Conservation (phyloP, 306 rosid species). For the Dalbergia cultrata region DNA sequence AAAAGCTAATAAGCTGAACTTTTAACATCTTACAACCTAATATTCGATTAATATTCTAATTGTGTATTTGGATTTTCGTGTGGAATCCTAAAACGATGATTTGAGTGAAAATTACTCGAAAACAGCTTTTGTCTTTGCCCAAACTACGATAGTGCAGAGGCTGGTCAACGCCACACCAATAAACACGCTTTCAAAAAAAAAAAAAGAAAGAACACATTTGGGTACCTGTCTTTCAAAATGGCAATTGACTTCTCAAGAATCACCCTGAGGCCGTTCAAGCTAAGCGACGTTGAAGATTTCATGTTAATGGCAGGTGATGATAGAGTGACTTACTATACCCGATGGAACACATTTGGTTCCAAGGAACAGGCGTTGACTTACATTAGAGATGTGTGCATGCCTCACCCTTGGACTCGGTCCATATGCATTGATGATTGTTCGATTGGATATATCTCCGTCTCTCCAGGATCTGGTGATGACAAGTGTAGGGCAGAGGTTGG, state of each 20-base stretch:
- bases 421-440: constrained; percentile 60
- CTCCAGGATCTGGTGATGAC: constrained; percentile 55
- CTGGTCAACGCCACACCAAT: background rate
- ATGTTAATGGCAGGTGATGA: constrained; percentile 64
- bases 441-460: constrained; percentile 54
- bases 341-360: constrained; percentile 56
- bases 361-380: constrained; percentile 62
- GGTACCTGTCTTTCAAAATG: constrained; percentile 23
- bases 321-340: constrained; percentile 44
- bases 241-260: constrained; percentile 42
- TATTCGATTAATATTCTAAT: background rate
- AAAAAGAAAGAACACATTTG: background rate
- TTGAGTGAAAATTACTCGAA: background rate
- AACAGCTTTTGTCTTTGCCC: no score
- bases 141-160: background rate
- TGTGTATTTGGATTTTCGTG: no score
- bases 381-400: constrained; percentile 69
- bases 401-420: constrained; percentile 69
- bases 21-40: background rate
- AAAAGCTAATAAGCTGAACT: background rate
- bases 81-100: no score
- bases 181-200: no score
- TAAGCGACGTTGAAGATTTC: constrained; percentile 62
- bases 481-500: constrained; percentile 63
- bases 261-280: constrained; percentile 53